These are phyloP conservation scores for Magnusiomyces tetraspermus DNA, from an alignment of 1,139 yeast genomes.

Conservation along the genomic window DNA sequence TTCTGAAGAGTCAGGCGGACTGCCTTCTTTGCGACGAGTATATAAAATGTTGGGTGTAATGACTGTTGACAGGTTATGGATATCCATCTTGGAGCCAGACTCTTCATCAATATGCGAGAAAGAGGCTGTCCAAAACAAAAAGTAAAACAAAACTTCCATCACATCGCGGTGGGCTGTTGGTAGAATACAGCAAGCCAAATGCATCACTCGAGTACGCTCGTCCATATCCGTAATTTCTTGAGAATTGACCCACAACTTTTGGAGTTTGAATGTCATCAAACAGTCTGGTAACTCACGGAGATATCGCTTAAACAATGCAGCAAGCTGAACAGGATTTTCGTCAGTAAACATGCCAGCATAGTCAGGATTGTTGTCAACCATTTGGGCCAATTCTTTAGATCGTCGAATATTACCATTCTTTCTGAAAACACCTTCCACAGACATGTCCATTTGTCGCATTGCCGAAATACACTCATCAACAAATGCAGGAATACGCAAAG, in stretches of 20 bases:
- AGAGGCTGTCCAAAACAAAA: constrained; percentile 92
- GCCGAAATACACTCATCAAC: constrained; percentile 80
- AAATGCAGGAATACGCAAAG: constrained; percentile 69
- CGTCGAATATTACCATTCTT: constrained; percentile 91
- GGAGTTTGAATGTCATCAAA: constrained; percentile 63
- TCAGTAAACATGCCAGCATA: constrained; percentile 61
- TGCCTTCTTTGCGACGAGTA: constrained; percentile 23
- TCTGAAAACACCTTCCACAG: constrained; percentile 93
- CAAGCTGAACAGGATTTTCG: constrained; percentile 86
- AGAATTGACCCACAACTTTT: constrained; percentile 73
- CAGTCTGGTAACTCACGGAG: constrained; percentile 91
- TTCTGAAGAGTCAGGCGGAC: constrained; percentile 45
- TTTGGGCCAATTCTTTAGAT: constrained; percentile 63
- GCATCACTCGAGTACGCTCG: constrained; percentile 49
- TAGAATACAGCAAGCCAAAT: constrained; percentile 66
- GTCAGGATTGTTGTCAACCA: constrained; percentile 65
- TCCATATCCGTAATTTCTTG: constrained; percentile 43
- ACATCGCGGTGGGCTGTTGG: constrained; percentile 79
- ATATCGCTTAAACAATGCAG: constrained; percentile 88
- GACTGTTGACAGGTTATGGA: constrained; percentile 90
- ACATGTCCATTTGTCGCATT: constrained; percentile 85
- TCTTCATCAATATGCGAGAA: constrained; percentile 59
- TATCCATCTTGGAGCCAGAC: constrained; percentile 89
- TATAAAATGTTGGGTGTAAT: constrained; percentile 85
- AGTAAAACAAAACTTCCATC: constrained; percentile 75